These are phyloP conservation scores for Hyaloscypha variabilis DNA, from an alignment of 495 filamentous ascomycete genomes.

Conservation along the genomic window DNA sequence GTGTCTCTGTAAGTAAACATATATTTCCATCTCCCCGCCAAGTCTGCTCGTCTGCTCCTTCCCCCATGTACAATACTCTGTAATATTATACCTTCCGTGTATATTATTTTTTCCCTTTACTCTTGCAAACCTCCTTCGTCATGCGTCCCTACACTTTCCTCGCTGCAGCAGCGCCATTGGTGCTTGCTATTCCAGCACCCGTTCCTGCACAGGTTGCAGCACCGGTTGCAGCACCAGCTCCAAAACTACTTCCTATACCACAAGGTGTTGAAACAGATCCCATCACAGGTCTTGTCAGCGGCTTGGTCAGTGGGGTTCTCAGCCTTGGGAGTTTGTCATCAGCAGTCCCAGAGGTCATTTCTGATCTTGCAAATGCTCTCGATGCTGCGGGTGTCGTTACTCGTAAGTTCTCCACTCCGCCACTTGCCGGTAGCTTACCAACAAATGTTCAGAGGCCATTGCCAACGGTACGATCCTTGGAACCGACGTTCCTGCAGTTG, in stretches of 20 bases:
- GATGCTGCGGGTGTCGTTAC: background rate
- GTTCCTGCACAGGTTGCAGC: background rate
- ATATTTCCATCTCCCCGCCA: background rate
- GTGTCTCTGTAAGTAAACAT: background rate
- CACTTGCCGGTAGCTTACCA: background rate
- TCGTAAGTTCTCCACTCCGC: background rate
- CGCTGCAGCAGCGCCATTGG: conserved; percentile 12
- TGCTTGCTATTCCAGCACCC: conserved; percentile 15
- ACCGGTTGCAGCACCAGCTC: conserved; percentile 15
- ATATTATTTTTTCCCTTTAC: background rate
- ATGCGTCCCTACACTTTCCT: conserved; percentile 16
- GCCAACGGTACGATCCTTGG: conserved; percentile 21
- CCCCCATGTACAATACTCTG: background rate
- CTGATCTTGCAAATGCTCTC: background rate
- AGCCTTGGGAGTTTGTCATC: conserved; percentile 12
- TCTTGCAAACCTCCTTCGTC: background rate
- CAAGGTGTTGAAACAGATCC: conserved; percentile 4
- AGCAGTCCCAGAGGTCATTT: conserved; percentile 8
- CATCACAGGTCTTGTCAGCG: conserved; percentile 12
- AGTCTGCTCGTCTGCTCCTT: background rate
- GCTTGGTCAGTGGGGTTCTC: conserved; percentile 4
- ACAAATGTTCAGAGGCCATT: conserved; percentile 20
- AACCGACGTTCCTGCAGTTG: conserved; percentile 18
- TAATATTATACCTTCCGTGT: background rate
- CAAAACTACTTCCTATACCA: conserved; percentile 9